phyloP scores from a whole-genome alignment of 2,329 filamentous ascomycete species.

The Beauveria rudraprayagi region DNA sequence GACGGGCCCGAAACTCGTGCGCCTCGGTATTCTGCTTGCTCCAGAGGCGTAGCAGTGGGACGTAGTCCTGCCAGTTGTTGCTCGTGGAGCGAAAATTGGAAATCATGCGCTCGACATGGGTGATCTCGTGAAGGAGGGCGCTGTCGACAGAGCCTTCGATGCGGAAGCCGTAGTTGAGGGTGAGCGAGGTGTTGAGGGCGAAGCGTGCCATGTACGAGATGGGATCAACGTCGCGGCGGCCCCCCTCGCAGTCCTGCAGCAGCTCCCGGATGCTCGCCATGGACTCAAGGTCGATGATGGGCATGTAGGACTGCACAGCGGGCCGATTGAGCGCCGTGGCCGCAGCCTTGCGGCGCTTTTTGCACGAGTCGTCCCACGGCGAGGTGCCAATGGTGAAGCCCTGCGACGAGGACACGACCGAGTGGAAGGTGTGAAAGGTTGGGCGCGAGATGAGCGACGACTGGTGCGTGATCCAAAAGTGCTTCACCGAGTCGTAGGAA shows the following conservation, averaged over 20 bases:
- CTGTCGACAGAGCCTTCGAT: conserved; percentile 64
- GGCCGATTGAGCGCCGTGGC: conserved; percentile 72
- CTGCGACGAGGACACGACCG: conserved; percentile 65
- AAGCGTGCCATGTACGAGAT: conserved; percentile 67
- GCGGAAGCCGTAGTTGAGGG: conserved; percentile 70
- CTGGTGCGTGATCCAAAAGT: conserved; percentile 73
- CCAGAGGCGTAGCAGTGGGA: conserved; percentile 63
- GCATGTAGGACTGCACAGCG: conserved; percentile 70
- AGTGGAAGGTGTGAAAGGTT: conserved; percentile 74
- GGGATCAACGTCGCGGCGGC: conserved; percentile 58
- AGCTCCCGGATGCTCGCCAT: conserved; percentile 66
- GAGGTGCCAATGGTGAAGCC: conserved; percentile 79
- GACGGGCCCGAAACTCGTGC: conserved; percentile 55
- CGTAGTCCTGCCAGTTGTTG: conserved; percentile 80
- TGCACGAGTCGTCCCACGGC: conserved; percentile 77
- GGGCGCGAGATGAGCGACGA: conserved; percentile 71
- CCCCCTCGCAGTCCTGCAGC: conserved; percentile 53
- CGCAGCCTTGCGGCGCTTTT: conserved; percentile 66
- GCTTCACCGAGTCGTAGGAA: conserved; percentile 63
- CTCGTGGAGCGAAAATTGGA: conserved; percentile 70
- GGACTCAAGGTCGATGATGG: conserved; percentile 71
- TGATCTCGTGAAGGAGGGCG: conserved; percentile 62
- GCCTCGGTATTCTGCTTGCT: conserved; percentile 56
- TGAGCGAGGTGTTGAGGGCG: conserved; percentile 68
- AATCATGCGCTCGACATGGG: conserved; percentile 65